These are phyloP conservation scores for Apiospora rasikravindrae DNA, from an alignment of 2,329 filamentous ascomycete species.

Conservation along the genomic window DNA sequence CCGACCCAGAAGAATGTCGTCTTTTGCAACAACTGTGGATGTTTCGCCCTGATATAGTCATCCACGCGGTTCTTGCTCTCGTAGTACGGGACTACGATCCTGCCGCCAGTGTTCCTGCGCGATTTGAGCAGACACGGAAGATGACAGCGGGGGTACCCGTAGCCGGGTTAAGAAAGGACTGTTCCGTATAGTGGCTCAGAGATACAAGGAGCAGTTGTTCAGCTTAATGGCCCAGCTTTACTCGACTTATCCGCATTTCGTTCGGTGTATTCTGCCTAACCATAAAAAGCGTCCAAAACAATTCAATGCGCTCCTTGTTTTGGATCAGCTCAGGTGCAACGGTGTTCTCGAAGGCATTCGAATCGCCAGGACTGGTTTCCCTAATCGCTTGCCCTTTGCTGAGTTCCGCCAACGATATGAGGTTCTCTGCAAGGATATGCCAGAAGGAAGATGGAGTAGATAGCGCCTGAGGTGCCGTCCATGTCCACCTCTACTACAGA, in stretches of 20 bases:
- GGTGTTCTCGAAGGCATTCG: conserved; percentile 98
- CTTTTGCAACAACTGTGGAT: conserved; percentile 13
- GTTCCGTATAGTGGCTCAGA: conserved; percentile 94
- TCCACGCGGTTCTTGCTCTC: conserved; percentile 23
- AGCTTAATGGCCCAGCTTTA: conserved; percentile 93
- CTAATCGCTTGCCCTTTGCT: conserved; percentile 87
- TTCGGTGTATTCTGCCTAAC: conserved; percentile 96
- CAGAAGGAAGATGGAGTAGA: conserved; percentile 86
- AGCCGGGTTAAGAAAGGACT: conserved; percentile 95
- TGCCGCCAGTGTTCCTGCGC: conserved; percentile 19
- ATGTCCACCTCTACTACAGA: conserved; percentile 61
- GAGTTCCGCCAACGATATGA: conserved; percentile 97
- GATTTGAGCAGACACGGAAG: conserved; percentile 61
- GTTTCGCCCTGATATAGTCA: conserved; percentile 3
- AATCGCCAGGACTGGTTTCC: conserved; percentile 95
- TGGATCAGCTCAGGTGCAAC: conserved; percentile 97
- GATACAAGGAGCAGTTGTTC: conserved; percentile 98
- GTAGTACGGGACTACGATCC: conserved; percentile 18
- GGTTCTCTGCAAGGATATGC: conserved; percentile 87
- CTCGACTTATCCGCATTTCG: conserved; percentile 96
- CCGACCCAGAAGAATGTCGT: conserved; percentile 23
- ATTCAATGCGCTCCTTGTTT: conserved; percentile 87
- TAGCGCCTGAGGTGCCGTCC: conserved; percentile 66
- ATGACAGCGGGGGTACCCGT: conserved; percentile 68
- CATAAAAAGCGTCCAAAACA: conserved; percentile 97